Base-by-base conservation (phyloP, 2,329 filamentous ascomycete genomes). In the Fusarium burgessii region DNA sequence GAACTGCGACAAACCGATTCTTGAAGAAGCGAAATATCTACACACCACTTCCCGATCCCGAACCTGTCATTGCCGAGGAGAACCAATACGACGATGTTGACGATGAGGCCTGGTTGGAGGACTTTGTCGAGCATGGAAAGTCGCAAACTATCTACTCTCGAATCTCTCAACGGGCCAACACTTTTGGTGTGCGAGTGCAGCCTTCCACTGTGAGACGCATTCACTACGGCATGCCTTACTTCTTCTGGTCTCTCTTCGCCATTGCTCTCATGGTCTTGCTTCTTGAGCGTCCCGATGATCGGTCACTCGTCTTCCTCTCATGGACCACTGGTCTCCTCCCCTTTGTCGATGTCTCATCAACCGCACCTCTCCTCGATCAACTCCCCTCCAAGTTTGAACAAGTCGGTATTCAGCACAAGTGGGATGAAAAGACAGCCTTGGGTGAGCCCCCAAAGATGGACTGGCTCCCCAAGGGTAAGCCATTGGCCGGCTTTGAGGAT, bases 301-400 rank as follows among this genome's bases (percentile, higher is more conserved):
- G 73, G 33, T 79, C 79, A 4, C 51, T 81, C 15, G 75, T 66
- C 10, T 80, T 80, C 67, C 73, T 81, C 64, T 81, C 79, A 2
- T 81, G 79, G 79, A 81, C 79, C 0, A 68, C 77, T 2, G 73
- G 74, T 1, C 69, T 81, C 7, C 71, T 80, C 5, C 79, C 79
- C 1, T 78, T 81, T 35, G 66, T 81, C 36, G 79, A 81, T 38
- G 75, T 81, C 50, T 73, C 76, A 25, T 76, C 75, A 12, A 77
- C 78, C 3, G 76, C 79, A 9, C 77, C 79, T 8, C 73, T 70
- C 17, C 69, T 78, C 5, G 77, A 74, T 12, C 70, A 69, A n/a
- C 58, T 78, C 8, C 54, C 75, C 1, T 71, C 78, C 12, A 62
- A 60, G 20, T 73, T 72, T 50, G 70, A 73, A 32, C 51, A 62